Base-by-base conservation (phyloP, 225 moss, liverwort and hornwort genomes). In the Marchantia polymorpha region DNA sequence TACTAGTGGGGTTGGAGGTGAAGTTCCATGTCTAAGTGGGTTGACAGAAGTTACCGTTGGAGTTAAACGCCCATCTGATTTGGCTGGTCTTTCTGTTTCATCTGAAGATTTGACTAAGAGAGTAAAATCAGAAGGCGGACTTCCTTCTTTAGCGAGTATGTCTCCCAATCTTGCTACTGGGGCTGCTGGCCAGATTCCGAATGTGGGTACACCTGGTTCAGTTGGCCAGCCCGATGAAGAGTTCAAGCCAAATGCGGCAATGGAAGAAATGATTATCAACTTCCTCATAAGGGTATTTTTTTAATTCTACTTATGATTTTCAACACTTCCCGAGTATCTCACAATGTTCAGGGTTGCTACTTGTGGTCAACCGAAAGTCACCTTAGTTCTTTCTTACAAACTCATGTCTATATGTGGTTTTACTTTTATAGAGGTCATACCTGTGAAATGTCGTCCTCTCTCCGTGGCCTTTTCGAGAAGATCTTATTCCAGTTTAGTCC, bases 251-350 rank as follows among this genome's bases (percentile, higher is more conserved):
- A 99, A 99, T 91, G 90, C 99, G 80, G 99, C 99, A 60, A 95
- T 99, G 95, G 99, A 99, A 90, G 99, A 99, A 87, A 99, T 99
- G 99, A 95, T 99, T 12, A 94, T 99, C 72, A 99, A 93, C 87
- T 99, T 99, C 75, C 71, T 99, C 79, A 99, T 99, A 64, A 88
- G 99, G 90, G 96, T 87, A 83, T 13, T 63, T 76, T 3, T 3
- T 25, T 3, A 0, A n/a, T 23, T n/a, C 23, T 61, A 61, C 61
- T 61, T 61, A 8, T 61, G 22, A 22, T 61, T 61, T 17, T 10
- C 10, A 23, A 61, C 6, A n/a, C 4, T 39, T 39, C 39, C 39
- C 7, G 61, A 61, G 61, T 22, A 61, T 15, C 22, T 61, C 61
- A 61, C 61, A 23, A 61, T 61, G 61, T 39, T 39, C 39, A 39